These are phyloP conservation scores for Arabis hirsuta DNA, from an alignment of 345 rosid genomes.

Conservation along the genomic window DNA sequence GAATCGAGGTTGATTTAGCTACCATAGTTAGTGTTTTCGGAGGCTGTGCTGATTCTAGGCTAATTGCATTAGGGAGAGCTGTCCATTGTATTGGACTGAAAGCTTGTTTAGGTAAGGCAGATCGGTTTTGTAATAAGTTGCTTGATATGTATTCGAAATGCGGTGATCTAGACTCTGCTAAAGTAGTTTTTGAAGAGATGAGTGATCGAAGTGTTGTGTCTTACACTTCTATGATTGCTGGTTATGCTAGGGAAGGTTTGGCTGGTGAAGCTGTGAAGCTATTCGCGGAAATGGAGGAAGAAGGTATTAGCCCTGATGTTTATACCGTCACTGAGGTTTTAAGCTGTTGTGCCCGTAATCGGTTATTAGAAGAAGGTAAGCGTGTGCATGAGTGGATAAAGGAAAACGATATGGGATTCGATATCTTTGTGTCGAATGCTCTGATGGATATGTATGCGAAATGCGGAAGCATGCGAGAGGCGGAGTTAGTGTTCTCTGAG, in stretches of 20 bases:
- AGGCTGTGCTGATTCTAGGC: conserved; percentile 53
- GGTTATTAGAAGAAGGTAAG: conserved; percentile 59
- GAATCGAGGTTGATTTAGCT: conserved; percentile 55
- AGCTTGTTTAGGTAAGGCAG: conserved; percentile 43
- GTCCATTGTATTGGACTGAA: conserved; percentile 62
- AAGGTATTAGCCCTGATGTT: conserved; percentile 58
- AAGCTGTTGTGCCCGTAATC: conserved; percentile 66
- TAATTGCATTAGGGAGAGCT: conserved; percentile 49
- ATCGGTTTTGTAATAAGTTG: conserved; percentile 54
- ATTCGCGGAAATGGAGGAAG: conserved; percentile 57
- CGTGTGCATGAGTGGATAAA: conserved; percentile 58
- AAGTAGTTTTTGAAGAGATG: conserved; percentile 57
- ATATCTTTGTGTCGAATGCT: conserved; percentile 60
- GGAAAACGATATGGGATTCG: conserved; percentile 52
- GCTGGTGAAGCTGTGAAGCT: conserved; percentile 57
- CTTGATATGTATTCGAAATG: conserved; percentile 76
- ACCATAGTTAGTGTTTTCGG: conserved; percentile 54
- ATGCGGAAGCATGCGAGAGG: conserved; percentile 76
- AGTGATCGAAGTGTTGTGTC: conserved; percentile 62
- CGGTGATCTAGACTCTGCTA: conserved; percentile 53
- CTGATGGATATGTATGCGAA: conserved; percentile 81
- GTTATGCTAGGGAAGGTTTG: conserved; percentile 62
- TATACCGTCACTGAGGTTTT: conserved; percentile 61
- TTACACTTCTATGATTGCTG: conserved; percentile 78
- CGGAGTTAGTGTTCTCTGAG: conserved; percentile 51